Evolutionary conservation across 1,284 basidiomycete species (phyloP).

Genomic region (Inonotus obliquus): DNA sequence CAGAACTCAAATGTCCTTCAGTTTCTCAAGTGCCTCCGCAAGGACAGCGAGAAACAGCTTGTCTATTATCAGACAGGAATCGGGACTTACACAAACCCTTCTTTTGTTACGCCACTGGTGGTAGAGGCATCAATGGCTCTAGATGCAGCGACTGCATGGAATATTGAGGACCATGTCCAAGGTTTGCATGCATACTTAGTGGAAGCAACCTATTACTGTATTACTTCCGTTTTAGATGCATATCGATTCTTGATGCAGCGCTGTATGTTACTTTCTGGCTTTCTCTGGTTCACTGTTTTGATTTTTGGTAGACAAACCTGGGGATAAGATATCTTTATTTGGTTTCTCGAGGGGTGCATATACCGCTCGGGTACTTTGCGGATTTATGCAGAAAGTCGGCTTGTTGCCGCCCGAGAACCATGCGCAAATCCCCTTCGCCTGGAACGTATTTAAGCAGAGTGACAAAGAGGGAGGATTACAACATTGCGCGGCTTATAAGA

Average conservation of each 20-base stretch:
- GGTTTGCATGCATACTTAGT: not conserved
- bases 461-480: constrained; percentile 29
- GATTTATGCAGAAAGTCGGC: constrained; percentile 33
- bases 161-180: constrained; percentile 22
- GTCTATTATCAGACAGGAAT: constrained; percentile 35
- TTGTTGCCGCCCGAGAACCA: constrained; percentile 48
- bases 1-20: constrained; percentile 40
- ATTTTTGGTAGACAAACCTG: constrained; percentile 1
- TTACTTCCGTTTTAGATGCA: constrained; percentile 18
- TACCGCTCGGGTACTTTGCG: constrained; percentile 32
- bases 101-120: constrained; percentile 26
- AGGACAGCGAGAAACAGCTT: constrained; percentile 34
- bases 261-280: not conserved
- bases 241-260: constrained; percentile 10
- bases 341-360: constrained; percentile 35
- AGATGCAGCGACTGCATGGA: constrained; percentile 22
- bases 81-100: constrained; percentile 6
- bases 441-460: constrained; percentile 32
- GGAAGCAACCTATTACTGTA: too few species aligned
- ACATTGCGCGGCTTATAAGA: constrained; percentile 26
- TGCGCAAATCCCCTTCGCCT: constrained; percentile 43
- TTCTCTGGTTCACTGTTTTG: not conserved
- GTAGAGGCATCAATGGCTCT: constrained; percentile 28
- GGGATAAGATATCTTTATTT: constrained; percentile 32
- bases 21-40: constrained; percentile 36